Evolutionary conservation across 2,329 filamentous ascomycete species (phyloP), one percentile per base, ranked within the genome.

Genomic region (Beauveria sp.): DNA sequence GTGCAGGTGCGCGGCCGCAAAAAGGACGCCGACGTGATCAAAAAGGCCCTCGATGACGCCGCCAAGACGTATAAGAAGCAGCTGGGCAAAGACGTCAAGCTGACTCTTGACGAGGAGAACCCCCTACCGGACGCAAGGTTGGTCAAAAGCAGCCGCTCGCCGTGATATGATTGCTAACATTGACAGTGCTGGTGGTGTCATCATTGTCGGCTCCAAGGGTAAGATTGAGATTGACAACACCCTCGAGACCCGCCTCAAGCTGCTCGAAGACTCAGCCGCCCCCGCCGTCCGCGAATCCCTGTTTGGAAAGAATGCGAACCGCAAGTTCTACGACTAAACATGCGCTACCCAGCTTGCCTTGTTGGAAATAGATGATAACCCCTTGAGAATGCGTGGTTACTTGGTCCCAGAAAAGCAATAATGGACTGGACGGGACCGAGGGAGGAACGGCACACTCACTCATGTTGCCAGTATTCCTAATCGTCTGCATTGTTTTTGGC

Each of bases 171-270:
- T 44, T 24, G 41, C 54, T 55, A 47, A 55, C 28, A 46, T 20
- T 2, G 22, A 5, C 14, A 97, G 94, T 70, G 83, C 92, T 63
- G 94, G 94, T 63, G 94, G 94, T 69, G 82, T 96, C 62, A 74
- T 84, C 62, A 86, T 99, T 66, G 77, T 96, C 60, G 91, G 92
- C 66, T 88, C 89, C 67, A 82, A 82, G 66, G 94, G 94, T 73
- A 97, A 93, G 83, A 97, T 99, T 73, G 92, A 96, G 70, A 93
- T 99, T 76, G 92, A 97, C 84, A 97, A 99, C 81, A 97, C 94
- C 60, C 90, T 97, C 68, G 94, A 97, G 73, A 90, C 96, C 73
- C 87, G 94, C 67, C 81, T 99, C 75, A 84, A 84, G 70, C 81
- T 97, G 63, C 85, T 97, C 66, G 89, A 96, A 77, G 87, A 88